These are phyloP conservation scores for Tetrapisispora arboricola DNA, from an alignment of 805 yeast genomes.

Conservation along the genomic window DNA sequence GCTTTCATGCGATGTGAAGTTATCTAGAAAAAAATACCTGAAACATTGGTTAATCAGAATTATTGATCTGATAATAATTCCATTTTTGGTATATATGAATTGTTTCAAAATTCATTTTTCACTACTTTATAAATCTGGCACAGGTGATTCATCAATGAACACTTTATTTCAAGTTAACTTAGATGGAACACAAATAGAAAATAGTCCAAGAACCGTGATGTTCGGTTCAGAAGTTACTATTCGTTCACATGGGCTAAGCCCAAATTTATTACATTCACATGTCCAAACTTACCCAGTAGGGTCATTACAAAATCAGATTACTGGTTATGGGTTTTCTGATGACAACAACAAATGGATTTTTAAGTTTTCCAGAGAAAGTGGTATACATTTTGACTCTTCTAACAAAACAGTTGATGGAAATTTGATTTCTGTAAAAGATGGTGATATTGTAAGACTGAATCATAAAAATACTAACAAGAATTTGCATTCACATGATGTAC, in stretches of 20 bases:
- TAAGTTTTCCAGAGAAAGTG: conserved; percentile 38
- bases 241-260: conserved; percentile 62
- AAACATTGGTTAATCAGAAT: conserved; percentile 69
- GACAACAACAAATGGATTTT: conserved; percentile 60
- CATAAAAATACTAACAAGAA: conserved; percentile 57
- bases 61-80: conserved; percentile 56
- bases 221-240: conserved; percentile 39
- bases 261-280: conserved; percentile 70
- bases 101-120: conserved; percentile 77
- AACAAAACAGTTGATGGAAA: conserved; percentile 11
- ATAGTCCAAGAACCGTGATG: conserved; percentile 59
- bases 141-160: conserved; percentile 88
- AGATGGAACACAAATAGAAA: conserved; percentile 52
- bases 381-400: conserved; percentile 26
- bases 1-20: conserved; percentile 29
- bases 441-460: conserved; percentile 49
- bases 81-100: conserved; percentile 54
- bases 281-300: conserved; percentile 65
- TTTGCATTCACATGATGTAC: conserved; percentile 60
- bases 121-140: conserved; percentile 68
- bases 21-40: conserved; percentile 31
- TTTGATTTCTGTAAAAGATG: conserved; percentile 36
- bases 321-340: conserved; percentile 71
- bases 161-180: conserved; percentile 85
- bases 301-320: conserved; percentile 65